Percentiles rank a stretch among this genome's conserved stretches.
These are phyloP conservation scores for Eimeria zaria DNA, from an alignment of 169 alveolate genomes.

Conservation along the genomic window DNA sequence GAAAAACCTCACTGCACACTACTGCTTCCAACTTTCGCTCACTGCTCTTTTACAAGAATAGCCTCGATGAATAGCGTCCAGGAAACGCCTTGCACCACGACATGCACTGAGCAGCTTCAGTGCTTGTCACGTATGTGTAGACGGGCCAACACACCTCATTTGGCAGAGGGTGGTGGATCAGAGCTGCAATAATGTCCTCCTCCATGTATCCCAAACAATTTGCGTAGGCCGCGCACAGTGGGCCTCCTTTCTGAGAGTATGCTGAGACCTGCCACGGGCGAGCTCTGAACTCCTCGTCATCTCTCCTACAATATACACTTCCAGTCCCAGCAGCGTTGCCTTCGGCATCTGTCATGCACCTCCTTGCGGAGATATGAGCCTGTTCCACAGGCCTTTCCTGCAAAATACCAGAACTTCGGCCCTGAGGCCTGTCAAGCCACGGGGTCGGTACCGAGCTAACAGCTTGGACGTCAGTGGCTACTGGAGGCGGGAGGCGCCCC, in stretches of 20 bases:
- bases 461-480: slow-evolving; percentile 5
- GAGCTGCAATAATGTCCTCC: slow-evolving; percentile 43
- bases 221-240: slow-evolving; percentile 46
- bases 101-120: background rate
- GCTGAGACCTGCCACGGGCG: slow-evolving; percentile 47
- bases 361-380: background rate
- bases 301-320: background rate
- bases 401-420: background rate
- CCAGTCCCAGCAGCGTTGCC: background rate
- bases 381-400: slow-evolving; percentile 6
- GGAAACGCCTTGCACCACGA: background rate
- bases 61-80: background rate
- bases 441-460: slow-evolving; percentile 52
- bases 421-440: slow-evolving; percentile 60
- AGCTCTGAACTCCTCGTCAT: slow-evolving; percentile 20
- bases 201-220: slow-evolving; percentile 30
- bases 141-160: slow-evolving; percentile 48
- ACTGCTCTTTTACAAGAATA: background rate
- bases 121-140: no score
- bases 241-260: slow-evolving; percentile 19
- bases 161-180: slow-evolving; percentile 63
- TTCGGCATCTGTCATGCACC: background rate
- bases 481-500: slow-evolving; percentile 44
- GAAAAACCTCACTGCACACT: background rate
- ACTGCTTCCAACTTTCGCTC: background rate